phyloP scores from a whole-genome alignment of 176 grass and related monocot genomes.

The Areca catechu region DNA sequence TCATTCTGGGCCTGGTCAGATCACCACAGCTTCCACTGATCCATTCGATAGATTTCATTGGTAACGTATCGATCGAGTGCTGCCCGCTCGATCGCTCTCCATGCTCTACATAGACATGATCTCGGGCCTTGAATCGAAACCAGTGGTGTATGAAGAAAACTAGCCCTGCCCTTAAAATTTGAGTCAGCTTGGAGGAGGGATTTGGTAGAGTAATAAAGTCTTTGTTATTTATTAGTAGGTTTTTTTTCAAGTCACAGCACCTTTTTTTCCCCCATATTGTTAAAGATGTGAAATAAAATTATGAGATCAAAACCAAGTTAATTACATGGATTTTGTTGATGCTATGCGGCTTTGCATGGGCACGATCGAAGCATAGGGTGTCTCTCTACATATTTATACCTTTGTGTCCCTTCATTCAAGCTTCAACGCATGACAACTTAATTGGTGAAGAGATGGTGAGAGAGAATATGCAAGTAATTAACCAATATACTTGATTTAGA shows the following conservation, averaged over 20 bases:
- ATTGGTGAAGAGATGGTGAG: too few relatives aligned
- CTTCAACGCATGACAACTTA: not conserved
- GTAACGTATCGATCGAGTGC: not conserved
- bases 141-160: too few relatives aligned
- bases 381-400: too few relatives aligned
- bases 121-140: not conserved
- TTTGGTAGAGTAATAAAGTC: not conserved
- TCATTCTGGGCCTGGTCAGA: constrained; percentile 89
- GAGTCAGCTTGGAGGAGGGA: constrained; percentile 1
- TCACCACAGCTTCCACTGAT: constrained; percentile 75
- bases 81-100: not conserved
- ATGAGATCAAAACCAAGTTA: not conserved
- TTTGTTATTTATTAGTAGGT: too few relatives aligned
- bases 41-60: not conserved
- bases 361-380: too few relatives aligned
- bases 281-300: constrained; percentile 1
- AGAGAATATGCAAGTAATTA: too few relatives aligned
- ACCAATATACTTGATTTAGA: not conserved
- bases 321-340: not conserved
- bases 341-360: too few relatives aligned
- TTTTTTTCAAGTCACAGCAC: not conserved
- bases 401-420: not conserved
- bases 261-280: not conserved
- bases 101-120: not conserved
- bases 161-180: not conserved